Evolutionary conservation across 805 yeast genomes (phyloP).

Genomic region (Myxozyma vanderwaltii): DNA sequence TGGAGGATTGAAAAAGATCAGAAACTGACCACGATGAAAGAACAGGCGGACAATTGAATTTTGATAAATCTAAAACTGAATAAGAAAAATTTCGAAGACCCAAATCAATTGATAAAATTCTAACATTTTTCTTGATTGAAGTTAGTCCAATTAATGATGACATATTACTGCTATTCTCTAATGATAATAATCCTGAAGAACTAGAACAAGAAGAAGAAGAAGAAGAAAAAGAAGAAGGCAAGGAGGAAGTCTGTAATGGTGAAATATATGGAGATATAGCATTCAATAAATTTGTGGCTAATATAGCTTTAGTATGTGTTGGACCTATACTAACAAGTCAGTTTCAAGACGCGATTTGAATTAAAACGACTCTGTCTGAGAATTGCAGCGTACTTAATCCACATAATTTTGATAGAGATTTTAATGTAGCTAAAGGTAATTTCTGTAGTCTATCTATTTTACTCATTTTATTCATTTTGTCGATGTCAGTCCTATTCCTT

Average conservation of each 20-base stretch:
- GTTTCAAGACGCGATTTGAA: too few species aligned
- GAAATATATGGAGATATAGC: background rate
- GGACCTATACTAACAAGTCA: slow-evolving; percentile 1
- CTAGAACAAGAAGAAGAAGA: too few species aligned
- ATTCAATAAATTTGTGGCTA: slow-evolving; percentile 4
- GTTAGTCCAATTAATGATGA: too few species aligned
- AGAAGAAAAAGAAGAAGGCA: background rate
- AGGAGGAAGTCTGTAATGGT: background rate
- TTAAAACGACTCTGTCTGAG: too few species aligned
- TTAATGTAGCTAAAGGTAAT: slow-evolving; percentile 10
- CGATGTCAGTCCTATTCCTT: background rate
- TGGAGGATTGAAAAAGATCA: background rate
- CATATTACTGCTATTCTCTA: too few species aligned
- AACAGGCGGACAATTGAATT: background rate
- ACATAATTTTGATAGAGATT: slow-evolving; percentile 14
- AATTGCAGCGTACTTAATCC: slow-evolving; percentile 9
- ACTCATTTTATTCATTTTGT: background rate
- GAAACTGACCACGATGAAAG: slow-evolving; percentile 15
- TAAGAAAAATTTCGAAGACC: slow-evolving; percentile 22
- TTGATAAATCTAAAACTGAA: slow-evolving; percentile 12
- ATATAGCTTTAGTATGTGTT: slow-evolving; percentile 3
- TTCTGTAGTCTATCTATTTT: slow-evolving; percentile 1
- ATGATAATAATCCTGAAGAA: too few species aligned
- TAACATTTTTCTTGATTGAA: background rate
- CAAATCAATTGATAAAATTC: slow-evolving; percentile 22